These are phyloP conservation scores for Boletus subluridellus DNA, from an alignment of 1,284 basidiomycete species.

Conservation along the genomic window DNA sequence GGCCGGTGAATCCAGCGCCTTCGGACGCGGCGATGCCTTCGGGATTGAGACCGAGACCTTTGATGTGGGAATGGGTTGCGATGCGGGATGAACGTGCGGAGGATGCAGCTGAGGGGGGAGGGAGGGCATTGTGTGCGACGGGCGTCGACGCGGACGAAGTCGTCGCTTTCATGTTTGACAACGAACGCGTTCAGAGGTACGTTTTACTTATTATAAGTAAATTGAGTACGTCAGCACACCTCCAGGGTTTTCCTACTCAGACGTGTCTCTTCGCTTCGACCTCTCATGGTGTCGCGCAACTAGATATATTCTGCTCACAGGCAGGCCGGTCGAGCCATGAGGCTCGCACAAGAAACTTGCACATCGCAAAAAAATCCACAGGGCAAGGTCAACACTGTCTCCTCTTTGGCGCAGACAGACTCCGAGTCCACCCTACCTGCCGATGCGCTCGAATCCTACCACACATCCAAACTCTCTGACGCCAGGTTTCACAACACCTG, in stretches of 20 bases:
- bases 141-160: constrained; percentile 46
- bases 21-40: constrained; percentile 79
- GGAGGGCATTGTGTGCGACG: constrained; percentile 67
- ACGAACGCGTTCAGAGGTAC: constrained; percentile 1
- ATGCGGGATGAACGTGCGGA: constrained; percentile 79
- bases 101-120: constrained; percentile 59
- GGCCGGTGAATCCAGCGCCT: constrained; percentile 88
- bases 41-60: constrained; percentile 86
- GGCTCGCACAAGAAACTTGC: too few species aligned
- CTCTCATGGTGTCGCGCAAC: too few species aligned
- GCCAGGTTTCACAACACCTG: constrained; percentile 29
- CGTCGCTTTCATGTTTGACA: constrained; percentile 37
- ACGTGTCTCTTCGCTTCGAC: too few species aligned
- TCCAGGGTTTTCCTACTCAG: too few species aligned
- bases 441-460: constrained; percentile 20
- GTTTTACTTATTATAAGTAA: too few species aligned
- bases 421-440: too few species aligned
- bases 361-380: too few species aligned
- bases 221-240: constrained; percentile 16
- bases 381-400: too few species aligned
- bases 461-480: constrained; percentile 28
- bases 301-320: too few species aligned
- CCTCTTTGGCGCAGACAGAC: constrained; percentile 25
- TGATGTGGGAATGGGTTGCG: constrained; percentile 92
- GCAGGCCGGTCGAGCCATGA: too few species aligned